Evolutionary conservation across 2,329 filamentous ascomycete species (phyloP).

Genomic region (Trichoderma atroviride): DNA sequence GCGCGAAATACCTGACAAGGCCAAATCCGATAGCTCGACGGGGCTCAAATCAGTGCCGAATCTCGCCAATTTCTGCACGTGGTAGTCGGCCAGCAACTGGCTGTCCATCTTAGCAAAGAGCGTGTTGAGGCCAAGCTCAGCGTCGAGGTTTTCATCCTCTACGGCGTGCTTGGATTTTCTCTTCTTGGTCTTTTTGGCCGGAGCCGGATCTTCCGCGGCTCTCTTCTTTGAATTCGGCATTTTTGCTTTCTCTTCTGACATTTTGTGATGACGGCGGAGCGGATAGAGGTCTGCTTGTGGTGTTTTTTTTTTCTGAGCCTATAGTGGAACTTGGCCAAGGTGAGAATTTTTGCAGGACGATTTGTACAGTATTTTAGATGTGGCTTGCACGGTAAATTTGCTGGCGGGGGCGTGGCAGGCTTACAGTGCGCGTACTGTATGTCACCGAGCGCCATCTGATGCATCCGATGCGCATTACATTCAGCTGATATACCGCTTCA

Average conservation of each 20-base stretch:
- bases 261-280: neutral
- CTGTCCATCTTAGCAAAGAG: conserved; percentile 82
- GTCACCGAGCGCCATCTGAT: neutral
- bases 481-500: neutral
- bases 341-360: conserved; percentile 22
- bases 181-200: conserved; percentile 52
- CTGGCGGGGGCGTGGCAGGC: rapidly evolving
- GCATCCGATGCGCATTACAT: neutral
- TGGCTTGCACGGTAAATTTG: neutral
- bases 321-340: conserved; percentile 18
- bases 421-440: neutral
- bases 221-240: conserved; percentile 58
- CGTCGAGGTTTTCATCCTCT: conserved; percentile 62
- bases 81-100: conserved; percentile 79
- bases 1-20: conserved; percentile 68
- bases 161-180: conserved; percentile 57
- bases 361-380: neutral
- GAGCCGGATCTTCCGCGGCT: conserved; percentile 52
- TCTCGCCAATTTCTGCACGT: conserved; percentile 75
- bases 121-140: conserved; percentile 75
- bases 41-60: conserved; percentile 80
- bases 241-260: neutral
- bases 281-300: neutral
- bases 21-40: conserved; percentile 81
- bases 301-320: neutral